Percentiles rank a stretch among this genome's conserved stretches.
phyloP scores from a whole-genome alignment of 2,329 filamentous ascomycete genomes.

The Cytospora mali region DNA sequence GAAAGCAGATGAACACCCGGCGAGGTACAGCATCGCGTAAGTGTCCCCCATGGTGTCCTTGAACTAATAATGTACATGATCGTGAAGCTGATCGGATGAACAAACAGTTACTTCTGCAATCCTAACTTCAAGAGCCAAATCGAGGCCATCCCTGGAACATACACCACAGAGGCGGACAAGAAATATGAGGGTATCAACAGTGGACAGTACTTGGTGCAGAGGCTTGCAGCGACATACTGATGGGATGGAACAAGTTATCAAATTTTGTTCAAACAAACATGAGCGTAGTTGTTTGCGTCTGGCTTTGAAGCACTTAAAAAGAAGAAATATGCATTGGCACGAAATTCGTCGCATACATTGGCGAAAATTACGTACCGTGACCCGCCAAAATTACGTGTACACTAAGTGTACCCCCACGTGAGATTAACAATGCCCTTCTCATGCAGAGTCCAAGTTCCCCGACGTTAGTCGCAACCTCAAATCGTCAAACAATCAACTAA shows the following conservation, averaged over 20 bases:
- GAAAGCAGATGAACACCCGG: slow-evolving; percentile 62
- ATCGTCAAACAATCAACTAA: neutral
- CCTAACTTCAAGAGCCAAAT: slow-evolving; percentile 77
- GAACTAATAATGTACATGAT: neutral
- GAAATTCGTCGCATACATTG: no score
- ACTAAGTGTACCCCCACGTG: neutral
- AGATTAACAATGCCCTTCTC: neutral
- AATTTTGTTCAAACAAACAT: no score
- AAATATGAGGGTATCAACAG: slow-evolving; percentile 80
- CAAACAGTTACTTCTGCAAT: slow-evolving; percentile 77
- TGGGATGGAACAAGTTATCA: neutral
- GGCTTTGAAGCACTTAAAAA: no score
- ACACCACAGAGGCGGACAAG: slow-evolving; percentile 63
- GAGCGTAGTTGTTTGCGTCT: no score
- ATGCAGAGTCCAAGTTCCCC: neutral
- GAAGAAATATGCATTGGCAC: no score
- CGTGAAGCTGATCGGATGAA: slow-evolving; percentile 7
- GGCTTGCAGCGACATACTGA: slow-evolving; percentile 74
- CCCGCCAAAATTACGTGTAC: neutral
- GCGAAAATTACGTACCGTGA: neutral
- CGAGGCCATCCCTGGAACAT: slow-evolving; percentile 81
- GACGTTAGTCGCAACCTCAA: neutral
- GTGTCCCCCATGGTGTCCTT: slow-evolving; percentile 34
- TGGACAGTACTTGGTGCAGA: slow-evolving; percentile 78
- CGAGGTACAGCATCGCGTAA: slow-evolving; percentile 83